Conservation (phyloP, 2,329 filamentous ascomycete genomes). For the Sodiomyces alkalinus region DNA sequence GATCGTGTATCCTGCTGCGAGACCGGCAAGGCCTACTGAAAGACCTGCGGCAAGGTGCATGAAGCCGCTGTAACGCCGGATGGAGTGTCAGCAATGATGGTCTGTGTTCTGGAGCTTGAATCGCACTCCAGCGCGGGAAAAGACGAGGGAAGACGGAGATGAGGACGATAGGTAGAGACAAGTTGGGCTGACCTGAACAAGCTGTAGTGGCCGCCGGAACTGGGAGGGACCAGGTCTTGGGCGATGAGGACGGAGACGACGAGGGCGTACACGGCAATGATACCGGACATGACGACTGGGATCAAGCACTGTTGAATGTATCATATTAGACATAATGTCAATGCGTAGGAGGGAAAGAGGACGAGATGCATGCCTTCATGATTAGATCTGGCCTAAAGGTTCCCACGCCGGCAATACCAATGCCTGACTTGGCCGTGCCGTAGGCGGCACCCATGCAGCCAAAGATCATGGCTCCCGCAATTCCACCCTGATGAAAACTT, state of each 20-base stretch:
- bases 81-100: slow-evolving; percentile 7
- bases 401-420: slow-evolving; percentile 74
- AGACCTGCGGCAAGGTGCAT: slow-evolving; percentile 87
- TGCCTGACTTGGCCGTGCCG: slow-evolving; percentile 77
- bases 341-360: slow-evolving; percentile 3
- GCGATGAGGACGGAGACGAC: slow-evolving; percentile 95
- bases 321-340: too few relatives aligned
- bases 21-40: slow-evolving; percentile 79
- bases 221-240: slow-evolving; percentile 66
- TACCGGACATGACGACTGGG: slow-evolving; percentile 95
- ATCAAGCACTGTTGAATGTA: slow-evolving; percentile 57
- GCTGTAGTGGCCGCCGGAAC: slow-evolving; percentile 50
- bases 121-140: too few relatives aligned
- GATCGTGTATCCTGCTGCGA: slow-evolving; percentile 93
- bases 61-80: slow-evolving; percentile 51
- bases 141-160: not conserved
- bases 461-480: slow-evolving; percentile 71
- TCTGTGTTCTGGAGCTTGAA: not conserved
- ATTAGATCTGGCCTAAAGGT: slow-evolving; percentile 76
- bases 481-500: slow-evolving; percentile 43
- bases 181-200: slow-evolving; percentile 55
- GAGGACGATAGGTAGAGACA: not conserved
- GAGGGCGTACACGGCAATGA: slow-evolving; percentile 94
- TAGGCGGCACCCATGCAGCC: slow-evolving; percentile 71
- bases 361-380: slow-evolving; percentile 54